Evolutionary conservation across 176 grass and related monocot genomes (phyloP).

Genomic region (Pontederia crassipes): DNA sequence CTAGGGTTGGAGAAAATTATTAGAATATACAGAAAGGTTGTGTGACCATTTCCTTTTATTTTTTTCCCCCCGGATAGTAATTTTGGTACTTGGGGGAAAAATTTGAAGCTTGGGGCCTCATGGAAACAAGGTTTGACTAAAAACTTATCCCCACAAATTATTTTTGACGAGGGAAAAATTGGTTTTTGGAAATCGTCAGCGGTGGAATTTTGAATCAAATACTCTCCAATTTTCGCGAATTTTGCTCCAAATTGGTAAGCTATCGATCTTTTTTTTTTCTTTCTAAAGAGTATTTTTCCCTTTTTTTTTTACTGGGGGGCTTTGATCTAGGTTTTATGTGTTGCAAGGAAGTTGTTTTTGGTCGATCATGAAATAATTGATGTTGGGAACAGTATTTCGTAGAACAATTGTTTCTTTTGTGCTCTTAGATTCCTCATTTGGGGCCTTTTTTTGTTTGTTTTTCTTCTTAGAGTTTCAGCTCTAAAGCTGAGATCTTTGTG

Average conservation of each 20-base stretch:
- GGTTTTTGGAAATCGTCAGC: background rate
- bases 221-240: background rate
- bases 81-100: background rate
- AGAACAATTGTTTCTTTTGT: background rate
- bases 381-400: background rate
- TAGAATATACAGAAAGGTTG: background rate
- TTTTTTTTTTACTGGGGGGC: background rate
- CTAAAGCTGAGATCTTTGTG: no score
- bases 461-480: no score
- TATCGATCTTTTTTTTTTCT: background rate
- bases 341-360: background rate
- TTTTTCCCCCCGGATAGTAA: background rate
- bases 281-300: background rate
- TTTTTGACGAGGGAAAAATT: background rate
- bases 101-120: background rate
- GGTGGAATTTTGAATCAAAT: background rate
- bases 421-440: no score
- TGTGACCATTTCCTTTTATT: background rate
- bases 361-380: background rate
- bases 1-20: background rate
- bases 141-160: background rate
- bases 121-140: background rate
- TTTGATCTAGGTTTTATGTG: conserved; percentile 7
- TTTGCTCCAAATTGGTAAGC: conserved; percentile 1
- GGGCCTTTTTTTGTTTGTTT: no score